Evolutionary conservation across 108 stramenopile species (phyloP).

Genomic region (Hondaea fermentalgiana): DNA sequence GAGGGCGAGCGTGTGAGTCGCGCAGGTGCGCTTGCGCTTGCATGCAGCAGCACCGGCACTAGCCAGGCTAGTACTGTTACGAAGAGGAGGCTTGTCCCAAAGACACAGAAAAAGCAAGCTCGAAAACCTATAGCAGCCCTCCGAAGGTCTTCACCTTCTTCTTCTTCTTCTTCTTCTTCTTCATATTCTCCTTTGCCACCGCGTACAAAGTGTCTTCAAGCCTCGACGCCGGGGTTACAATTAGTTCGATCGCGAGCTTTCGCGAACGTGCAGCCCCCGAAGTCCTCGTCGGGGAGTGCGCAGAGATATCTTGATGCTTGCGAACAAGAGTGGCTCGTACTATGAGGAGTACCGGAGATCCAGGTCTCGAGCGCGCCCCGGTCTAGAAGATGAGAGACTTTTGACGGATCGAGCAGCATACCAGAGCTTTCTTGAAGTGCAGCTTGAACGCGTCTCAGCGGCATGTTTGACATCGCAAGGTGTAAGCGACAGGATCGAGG

Average conservation of each 20-base stretch:
- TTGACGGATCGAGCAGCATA: conserved; percentile 25
- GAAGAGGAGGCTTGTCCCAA: background rate
- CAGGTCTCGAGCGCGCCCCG: background rate
- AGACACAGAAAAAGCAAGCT: background rate
- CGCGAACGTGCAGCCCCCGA: too few species aligned
- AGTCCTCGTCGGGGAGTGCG: too few species aligned
- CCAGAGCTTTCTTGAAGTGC: conserved; percentile 15
- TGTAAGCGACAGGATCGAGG: background rate
- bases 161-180: too few species aligned
- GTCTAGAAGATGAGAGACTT: background rate
- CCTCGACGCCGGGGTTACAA: too few species aligned
- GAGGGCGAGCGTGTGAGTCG: too few species aligned
- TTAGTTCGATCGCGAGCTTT: too few species aligned
- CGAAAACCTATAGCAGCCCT: background rate
- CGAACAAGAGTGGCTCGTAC: conserved; percentile 6
- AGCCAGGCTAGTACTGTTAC: too few species aligned
- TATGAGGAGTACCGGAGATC: conserved; percentile 9
- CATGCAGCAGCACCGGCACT: too few species aligned
- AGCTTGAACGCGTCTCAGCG: conserved; percentile 19
- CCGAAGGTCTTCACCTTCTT: too few species aligned
- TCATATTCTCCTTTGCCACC: too few species aligned
- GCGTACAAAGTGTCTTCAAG: too few species aligned
- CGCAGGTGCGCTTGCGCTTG: too few species aligned
- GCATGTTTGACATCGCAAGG: background rate
- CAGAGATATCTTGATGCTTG: background rate